These are phyloP conservation scores for Acanthamoeba castellanii DNA, from an alignment of 208 protist genomes.

Conservation along the genomic window DNA sequence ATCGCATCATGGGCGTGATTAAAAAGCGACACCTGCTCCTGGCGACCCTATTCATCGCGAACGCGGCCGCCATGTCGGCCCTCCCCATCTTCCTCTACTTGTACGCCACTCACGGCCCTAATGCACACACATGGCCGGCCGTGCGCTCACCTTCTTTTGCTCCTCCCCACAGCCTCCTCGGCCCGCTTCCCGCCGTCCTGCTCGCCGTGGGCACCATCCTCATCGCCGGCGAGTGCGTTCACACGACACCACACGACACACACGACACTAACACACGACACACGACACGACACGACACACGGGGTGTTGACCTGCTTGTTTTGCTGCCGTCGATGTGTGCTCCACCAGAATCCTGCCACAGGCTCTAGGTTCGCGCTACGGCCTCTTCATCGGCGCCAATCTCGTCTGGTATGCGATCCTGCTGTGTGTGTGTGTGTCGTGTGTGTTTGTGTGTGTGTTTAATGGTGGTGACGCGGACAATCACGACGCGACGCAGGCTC, in stretches of 20 bases:
- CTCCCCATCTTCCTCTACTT: slow-evolving; percentile 84
- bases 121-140: neutral
- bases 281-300: neutral
- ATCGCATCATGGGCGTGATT: slow-evolving; percentile 33
- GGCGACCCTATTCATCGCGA: slow-evolving; percentile 85
- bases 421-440: neutral
- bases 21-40: slow-evolving; percentile 82
- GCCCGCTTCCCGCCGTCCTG: neutral
- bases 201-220: neutral
- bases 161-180: neutral
- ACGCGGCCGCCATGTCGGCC: slow-evolving; percentile 81
- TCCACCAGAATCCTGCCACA: slow-evolving; percentile 38
- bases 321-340: neutral
- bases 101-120: neutral
- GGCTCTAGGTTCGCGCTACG: slow-evolving; percentile 81
- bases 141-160: neutral
- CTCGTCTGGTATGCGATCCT: slow-evolving; percentile 79
- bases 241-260: neutral
- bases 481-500: slow-evolving; percentile 22
- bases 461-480: neutral
- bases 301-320: too few species aligned
- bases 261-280: neutral
- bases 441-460: neutral
- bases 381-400: slow-evolving; percentile 85
- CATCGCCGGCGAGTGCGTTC: slow-evolving; percentile 38